Conservation (phyloP, 352 stramenopile species). For the Pythium guiyangense region DNA sequence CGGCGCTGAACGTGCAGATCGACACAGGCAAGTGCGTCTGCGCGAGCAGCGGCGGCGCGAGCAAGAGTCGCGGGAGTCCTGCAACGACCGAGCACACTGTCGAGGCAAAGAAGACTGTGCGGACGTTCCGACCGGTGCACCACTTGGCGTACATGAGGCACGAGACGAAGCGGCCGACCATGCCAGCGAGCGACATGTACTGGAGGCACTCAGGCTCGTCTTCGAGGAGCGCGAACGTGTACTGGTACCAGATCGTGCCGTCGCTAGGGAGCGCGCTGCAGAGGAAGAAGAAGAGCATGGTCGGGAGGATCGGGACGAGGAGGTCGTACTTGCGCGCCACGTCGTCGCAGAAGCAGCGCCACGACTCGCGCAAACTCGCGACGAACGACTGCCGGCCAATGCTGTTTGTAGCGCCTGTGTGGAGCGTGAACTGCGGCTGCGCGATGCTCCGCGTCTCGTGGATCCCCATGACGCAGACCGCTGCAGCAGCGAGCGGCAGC, state of each 20-base stretch:
- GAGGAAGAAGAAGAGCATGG: constrained; percentile 82
- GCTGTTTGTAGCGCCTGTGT: no score
- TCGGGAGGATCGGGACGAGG: constrained; percentile 50
- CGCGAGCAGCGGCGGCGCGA: constrained; percentile 43
- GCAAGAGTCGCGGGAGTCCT: constrained; percentile 53
- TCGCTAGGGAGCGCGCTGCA: constrained; percentile 65
- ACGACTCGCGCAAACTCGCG: constrained; percentile 21
- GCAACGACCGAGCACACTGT: constrained; percentile 59
- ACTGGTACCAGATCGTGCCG: constrained; percentile 79
- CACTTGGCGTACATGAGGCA: constrained; percentile 73
- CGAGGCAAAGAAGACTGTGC: constrained; percentile 72
- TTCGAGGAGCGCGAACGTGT: constrained; percentile 58
- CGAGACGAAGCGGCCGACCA: constrained; percentile 64
- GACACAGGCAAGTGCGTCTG: constrained; percentile 41
- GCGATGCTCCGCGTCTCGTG: constrained; percentile 25
- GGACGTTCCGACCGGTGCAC: constrained; percentile 57
- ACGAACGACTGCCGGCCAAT: constrained; percentile 8
- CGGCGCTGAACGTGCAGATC: constrained; percentile 58
- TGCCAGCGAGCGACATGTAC: constrained; percentile 61
- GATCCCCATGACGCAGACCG: constrained; percentile 44
- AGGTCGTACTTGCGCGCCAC: constrained; percentile 35
- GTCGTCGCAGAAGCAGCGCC: constrained; percentile 44
- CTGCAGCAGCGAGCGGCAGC: constrained; percentile 46
- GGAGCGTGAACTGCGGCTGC: not conserved
- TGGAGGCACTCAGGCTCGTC: constrained; percentile 65